Evolutionary conservation across 495 filamentous ascomycete species (phyloP), one percentile per base, ranked within the genome.

Genomic region (Articulospora tetracladia): DNA sequence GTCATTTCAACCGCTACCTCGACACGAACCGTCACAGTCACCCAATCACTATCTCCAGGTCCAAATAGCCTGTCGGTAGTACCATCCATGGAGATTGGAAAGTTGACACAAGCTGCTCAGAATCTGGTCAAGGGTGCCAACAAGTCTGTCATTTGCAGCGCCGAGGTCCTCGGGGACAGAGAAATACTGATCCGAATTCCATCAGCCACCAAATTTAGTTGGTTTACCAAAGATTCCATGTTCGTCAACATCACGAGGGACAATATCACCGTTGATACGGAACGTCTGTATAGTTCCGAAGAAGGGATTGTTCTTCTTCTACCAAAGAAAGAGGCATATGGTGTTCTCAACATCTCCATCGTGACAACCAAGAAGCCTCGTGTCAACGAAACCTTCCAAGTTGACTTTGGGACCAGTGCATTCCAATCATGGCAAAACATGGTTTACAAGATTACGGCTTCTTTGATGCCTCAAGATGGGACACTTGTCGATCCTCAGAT

Each of bases 331-430:
- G 79, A 86, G 61, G 81, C 85, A 10, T 77, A 80, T 50, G 83
- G 85, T 3, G 50, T 77, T 55, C 67, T 88, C 52, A 79, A 86
- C 60, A 74, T 87, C 47, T 81, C 78, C 8, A 75, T 88, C 24
- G 74, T 74, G 57, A 78, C 81, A 23, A 70, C 71, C 47, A 77
- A 78, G 22, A 83, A 77, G 66, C 76, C 79, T 6, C 69, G 72
- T 30, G 58, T 82, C 46, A 73, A 77, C 15, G 77, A 87, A 66
- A 80, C 68, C 13, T 79, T 81, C 24, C 64, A 74, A 23, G 69
- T 86, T 23, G 80, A 84, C 58, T 82, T 88, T 62, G 83, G 84
- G 15, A 81, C 57, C 1, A 25, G 53, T 13, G 62, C 81, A 22
- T 76, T 74, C 36, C 72, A 76, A 17, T 70, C 78, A 27, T 57